phyloP scores from a whole-genome alignment of 495 filamentous ascomycete species.

The Annulohypoxylon maeteangense region DNA sequence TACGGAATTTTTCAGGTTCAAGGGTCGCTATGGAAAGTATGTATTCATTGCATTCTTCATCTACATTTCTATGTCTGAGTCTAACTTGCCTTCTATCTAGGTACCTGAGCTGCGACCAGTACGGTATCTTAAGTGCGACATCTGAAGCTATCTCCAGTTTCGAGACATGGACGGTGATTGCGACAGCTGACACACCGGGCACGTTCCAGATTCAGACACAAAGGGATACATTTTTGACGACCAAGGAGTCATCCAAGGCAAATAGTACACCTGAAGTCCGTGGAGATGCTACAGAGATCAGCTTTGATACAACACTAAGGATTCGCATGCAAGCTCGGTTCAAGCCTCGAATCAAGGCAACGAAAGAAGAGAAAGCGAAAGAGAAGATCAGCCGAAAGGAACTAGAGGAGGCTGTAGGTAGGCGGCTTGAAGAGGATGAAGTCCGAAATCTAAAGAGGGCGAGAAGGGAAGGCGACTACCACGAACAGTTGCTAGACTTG shows the following conservation, averaged over 20 bases:
- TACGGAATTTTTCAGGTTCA: conserved; percentile 82
- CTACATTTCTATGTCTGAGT: not conserved
- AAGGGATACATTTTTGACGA: conserved; percentile 68
- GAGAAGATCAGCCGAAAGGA: conserved; percentile 90
- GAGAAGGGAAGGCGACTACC: conserved; percentile 85
- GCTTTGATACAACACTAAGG: conserved; percentile 79
- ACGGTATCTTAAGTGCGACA: conserved; percentile 79
- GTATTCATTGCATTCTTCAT: conserved; percentile 36
- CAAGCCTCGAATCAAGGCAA: conserved; percentile 81
- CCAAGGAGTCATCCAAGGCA: conserved; percentile 59
- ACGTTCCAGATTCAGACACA: conserved; percentile 76
- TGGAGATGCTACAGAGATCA: conserved; percentile 77
- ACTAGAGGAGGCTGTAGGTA: conserved; percentile 82
- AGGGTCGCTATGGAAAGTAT: conserved; percentile 85
- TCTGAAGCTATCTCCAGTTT: conserved; percentile 82
- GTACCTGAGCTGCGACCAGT: conserved; percentile 84
- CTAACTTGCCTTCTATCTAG: conserved; percentile 55
- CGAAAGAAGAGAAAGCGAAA: conserved; percentile 79
- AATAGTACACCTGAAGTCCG: conserved; percentile 70
- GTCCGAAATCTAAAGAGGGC: conserved; percentile 84
- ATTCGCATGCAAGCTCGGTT: conserved; percentile 95
- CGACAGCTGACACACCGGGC: conserved; percentile 69
- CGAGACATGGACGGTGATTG: conserved; percentile 81
- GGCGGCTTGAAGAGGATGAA: conserved; percentile 83
- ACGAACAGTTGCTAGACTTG: conserved; percentile 87